Percentiles rank a stretch among this genome's conserved stretches.
phyloP scores from a whole-genome alignment of 2,329 filamentous ascomycete genomes.

The Clarireedia sp. region DNA sequence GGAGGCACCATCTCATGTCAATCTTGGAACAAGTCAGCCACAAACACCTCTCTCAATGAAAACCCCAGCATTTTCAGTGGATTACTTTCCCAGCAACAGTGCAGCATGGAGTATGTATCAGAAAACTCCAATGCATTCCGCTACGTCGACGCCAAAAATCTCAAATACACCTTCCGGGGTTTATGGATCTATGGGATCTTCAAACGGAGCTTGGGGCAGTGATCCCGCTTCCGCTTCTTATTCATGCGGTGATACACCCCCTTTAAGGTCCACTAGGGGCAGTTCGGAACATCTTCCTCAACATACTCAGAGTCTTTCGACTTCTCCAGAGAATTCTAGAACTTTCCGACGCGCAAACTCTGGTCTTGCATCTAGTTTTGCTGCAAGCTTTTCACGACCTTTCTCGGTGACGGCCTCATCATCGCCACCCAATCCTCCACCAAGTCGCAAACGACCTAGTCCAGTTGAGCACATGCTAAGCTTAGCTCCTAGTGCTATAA shows the following conservation, averaged over 20 bases:
- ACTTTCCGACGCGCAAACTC: slow-evolving; percentile 46
- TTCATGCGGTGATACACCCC: slow-evolving; percentile 55
- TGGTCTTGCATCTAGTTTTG: slow-evolving; percentile 47
- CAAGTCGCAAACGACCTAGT: slow-evolving; percentile 46
- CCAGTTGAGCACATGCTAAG: slow-evolving; percentile 53
- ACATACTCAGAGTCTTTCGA: slow-evolving; percentile 45
- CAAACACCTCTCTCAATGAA: slow-evolving; percentile 59
- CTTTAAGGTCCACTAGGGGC: slow-evolving; percentile 38
- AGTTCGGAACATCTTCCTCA: slow-evolving; percentile 41
- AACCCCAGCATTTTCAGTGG: slow-evolving; percentile 57
- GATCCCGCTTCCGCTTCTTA: slow-evolving; percentile 51
- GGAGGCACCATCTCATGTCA: slow-evolving; percentile 49
- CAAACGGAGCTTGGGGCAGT: slow-evolving; percentile 44
- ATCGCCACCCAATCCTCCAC: slow-evolving; percentile 39
- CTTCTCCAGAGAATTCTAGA: slow-evolving; percentile 48
- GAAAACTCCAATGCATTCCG: slow-evolving; percentile 46
- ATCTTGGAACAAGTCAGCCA: slow-evolving; percentile 47
- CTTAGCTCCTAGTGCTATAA: slow-evolving; percentile 37
- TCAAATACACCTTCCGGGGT: slow-evolving; percentile 47
- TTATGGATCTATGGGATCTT: slow-evolving; percentile 49
- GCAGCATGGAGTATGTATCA: slow-evolving; percentile 45
- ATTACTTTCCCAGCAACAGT: slow-evolving; percentile 56
- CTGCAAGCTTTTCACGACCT: slow-evolving; percentile 43
- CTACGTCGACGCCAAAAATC: slow-evolving; percentile 48
- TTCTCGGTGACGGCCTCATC: slow-evolving; percentile 31